Conservation (phyloP, 2,329 filamentous ascomycete species). For the Monilinia polystroma region DNA sequence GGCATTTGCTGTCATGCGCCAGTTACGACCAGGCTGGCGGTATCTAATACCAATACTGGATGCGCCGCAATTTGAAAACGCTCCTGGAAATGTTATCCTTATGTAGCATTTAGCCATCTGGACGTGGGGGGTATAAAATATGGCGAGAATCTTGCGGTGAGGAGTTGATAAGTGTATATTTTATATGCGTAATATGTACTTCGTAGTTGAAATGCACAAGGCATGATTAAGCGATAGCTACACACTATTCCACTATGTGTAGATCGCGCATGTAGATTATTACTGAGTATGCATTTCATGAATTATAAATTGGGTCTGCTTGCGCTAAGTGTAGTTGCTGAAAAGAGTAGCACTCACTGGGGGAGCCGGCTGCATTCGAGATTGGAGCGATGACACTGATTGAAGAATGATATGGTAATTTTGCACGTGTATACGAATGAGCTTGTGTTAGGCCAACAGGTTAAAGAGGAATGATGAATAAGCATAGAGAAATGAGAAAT, state of each 20-base stretch:
- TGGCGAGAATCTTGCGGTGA: background rate
- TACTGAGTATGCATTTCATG: background rate
- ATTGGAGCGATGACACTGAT: background rate
- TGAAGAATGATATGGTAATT: background rate
- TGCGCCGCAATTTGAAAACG: background rate
- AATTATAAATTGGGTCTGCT: background rate
- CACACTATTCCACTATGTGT: background rate
- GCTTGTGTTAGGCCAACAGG: background rate
- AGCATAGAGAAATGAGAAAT: constrained; percentile 7
- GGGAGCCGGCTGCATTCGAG: background rate
- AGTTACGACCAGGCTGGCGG: background rate
- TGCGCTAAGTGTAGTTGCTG: background rate
- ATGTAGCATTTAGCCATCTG: constrained; percentile 12
- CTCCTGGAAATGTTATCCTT: constrained; percentile 1
- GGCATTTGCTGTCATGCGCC: constrained; percentile 3
- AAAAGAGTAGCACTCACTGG: background rate
- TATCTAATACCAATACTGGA: background rate
- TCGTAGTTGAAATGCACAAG: background rate
- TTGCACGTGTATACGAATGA: constrained; percentile 11
- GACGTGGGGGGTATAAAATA: background rate
- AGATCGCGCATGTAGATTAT: background rate
- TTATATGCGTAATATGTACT: background rate
- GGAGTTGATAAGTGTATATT: background rate
- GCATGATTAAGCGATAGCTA: background rate
- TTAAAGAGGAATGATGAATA: background rate